Evolutionary conservation across 306 rosid genomes (phyloP).

Genomic region (Rosa rugosa): DNA sequence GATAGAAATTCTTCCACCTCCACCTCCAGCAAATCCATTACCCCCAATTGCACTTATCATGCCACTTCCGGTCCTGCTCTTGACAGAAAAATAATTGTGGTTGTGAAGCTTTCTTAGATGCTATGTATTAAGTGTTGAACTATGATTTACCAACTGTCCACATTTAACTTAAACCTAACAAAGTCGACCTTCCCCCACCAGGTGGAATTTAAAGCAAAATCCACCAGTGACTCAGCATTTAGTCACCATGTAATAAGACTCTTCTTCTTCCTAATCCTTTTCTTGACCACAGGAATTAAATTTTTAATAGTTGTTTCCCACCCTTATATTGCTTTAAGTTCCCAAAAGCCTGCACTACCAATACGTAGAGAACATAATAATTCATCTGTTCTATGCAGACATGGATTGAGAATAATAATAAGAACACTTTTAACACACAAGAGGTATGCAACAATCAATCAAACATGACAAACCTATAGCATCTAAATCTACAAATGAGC

Average conservation of each 20-base stretch:
- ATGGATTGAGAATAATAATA: not conserved
- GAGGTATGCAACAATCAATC: not conserved
- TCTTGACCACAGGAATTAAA: not conserved
- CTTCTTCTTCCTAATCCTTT: not conserved
- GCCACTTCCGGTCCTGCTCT: conserved; percentile 91
- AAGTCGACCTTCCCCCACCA: not conserved
- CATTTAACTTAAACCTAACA: not conserved
- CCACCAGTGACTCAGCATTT: not conserved
- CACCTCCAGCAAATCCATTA: conserved; percentile 93
- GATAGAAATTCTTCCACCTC: conserved; percentile 92
- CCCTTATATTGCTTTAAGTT: not conserved
- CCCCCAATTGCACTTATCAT: conserved; percentile 82
- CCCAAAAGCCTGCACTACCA: not conserved
- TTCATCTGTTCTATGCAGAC: not conserved
- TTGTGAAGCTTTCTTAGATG: conserved; percentile 34
- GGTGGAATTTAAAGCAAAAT: not conserved
- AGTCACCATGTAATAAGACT: not conserved
- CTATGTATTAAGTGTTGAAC: not conserved
- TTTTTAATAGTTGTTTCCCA: not conserved
- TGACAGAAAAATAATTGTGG: conserved; percentile 40
- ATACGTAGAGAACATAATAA: not conserved
- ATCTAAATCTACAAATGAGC: not conserved
- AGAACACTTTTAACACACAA: not conserved
- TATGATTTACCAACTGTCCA: no score
- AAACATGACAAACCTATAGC: not conserved